Base-by-base conservation (phyloP, 106 monocot genomes). In the Narthecium ossifragum region DNA sequence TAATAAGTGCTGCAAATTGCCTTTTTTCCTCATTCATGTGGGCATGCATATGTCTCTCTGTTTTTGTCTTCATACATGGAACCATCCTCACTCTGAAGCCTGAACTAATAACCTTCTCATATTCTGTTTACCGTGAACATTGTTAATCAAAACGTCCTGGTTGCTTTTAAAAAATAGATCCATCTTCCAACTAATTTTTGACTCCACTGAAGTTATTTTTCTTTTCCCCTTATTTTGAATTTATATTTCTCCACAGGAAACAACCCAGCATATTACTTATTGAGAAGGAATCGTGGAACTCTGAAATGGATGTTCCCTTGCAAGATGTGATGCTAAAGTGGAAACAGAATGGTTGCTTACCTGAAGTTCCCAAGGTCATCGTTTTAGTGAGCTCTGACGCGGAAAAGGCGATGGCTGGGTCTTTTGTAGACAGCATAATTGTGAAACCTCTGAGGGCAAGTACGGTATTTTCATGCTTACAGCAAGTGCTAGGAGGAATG, bases 381-480 rank as follows among this genome's bases (percentile, higher is more conserved):
- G 76, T 96, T 64, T 52, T 91, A 41, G 75, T 61, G 29, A 76
- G 68, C 10, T 68, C 64, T 34, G 89, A 94, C 65, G 77, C 63
- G 38, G 85, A 78, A 18, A 89, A 77, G 52, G 22, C 61, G 43
- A 76, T 59, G 20, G 26, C 26, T 34, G n/a, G n/a, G n/a, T 69
- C 66, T 59, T 33, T 62, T 38, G 68, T 81, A 3, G 76, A 84
- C 46, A 53, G 73, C 28, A 57, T 79, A 11, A 78, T 98, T 22
- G 48, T 77, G 75, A 98, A 98, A 51, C 90, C 96, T 55, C 53
- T 98, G 6, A 84, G 85, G 39, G 86, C 96, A 61, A 87, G 84
- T 32, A 72, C 83, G 1, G 53, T 91, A 13, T 90, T 81, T 0
- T 75, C 84, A 53, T 81, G 90, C 57, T 70, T 98, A 52, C 81